Percentiles rank a stretch among this genome's conserved stretches.
Evolutionary conservation across 1,284 basidiomycete genomes (phyloP).

Genomic region (Coriolopsis trogii): DNA sequence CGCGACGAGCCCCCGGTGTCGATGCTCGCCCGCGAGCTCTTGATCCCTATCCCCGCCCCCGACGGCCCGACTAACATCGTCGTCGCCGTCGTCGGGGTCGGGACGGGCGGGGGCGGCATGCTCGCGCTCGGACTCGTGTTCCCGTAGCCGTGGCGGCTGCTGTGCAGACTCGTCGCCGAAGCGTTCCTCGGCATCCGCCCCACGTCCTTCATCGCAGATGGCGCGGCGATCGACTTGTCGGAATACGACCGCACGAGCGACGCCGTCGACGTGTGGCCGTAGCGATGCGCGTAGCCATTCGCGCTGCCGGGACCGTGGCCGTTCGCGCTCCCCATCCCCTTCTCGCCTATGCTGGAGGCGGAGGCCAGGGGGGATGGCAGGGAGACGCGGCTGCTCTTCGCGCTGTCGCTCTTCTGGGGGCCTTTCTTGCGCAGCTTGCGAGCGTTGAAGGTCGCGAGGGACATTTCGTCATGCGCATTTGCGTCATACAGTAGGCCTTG

Average conservation of each 20-base stretch:
- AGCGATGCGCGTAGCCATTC: no score
- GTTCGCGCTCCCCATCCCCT: no score
- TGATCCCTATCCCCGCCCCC: no score
- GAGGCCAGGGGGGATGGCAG: no score
- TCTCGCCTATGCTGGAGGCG: no score
- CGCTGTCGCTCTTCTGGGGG: background rate
- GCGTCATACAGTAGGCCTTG: conserved; percentile 4
- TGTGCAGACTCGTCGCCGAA: conserved; percentile 4
- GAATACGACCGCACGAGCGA: conserved; percentile 12
- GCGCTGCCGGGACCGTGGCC: no score
- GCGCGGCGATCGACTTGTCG: background rate
- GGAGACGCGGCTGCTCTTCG: no score
- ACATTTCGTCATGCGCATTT: conserved; percentile 10
- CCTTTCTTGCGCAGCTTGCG: conserved; percentile 4
- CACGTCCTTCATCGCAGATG: background rate
- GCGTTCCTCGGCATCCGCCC: background rate
- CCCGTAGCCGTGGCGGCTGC: background rate
- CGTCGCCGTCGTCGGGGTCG: background rate
- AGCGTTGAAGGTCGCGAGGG: conserved; percentile 10
- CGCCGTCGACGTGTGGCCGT: no score
- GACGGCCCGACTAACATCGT: no score
- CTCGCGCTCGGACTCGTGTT: background rate
- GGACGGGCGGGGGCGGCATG: background rate
- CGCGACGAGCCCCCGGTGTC: background rate
- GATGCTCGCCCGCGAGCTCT: background rate